Conservation (phyloP, 345 rosid species). For the Balakata baccata region DNA sequence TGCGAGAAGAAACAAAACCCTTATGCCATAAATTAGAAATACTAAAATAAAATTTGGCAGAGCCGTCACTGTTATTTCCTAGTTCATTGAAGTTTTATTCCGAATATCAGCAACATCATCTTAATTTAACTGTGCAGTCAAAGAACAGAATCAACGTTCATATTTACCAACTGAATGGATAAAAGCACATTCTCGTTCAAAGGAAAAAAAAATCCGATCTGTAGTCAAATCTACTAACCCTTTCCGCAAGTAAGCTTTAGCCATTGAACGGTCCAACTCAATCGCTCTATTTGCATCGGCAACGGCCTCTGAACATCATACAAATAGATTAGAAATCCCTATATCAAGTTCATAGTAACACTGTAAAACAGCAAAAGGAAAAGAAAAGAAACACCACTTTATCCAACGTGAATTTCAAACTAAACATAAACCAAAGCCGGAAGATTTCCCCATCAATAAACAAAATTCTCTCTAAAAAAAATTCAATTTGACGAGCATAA, state of each 20-base stretch:
- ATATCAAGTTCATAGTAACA: background rate
- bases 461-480: too few relatives aligned
- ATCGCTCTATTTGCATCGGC: conserved; percentile 78
- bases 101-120: background rate
- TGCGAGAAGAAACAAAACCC: background rate
- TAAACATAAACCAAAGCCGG: background rate
- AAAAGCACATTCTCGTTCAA: background rate
- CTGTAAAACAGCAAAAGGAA: background rate
- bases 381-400: background rate
- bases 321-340: background rate
- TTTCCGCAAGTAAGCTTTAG: conserved; percentile 80
- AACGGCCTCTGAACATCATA: conserved; percentile 59
- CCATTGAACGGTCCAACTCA: conserved; percentile 59
- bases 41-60: background rate
- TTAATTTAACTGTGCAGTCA: background rate
- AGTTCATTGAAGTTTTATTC: background rate
- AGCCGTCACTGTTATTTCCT: background rate
- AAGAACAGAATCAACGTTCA: background rate
- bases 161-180: too few relatives aligned
- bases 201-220: background rate
- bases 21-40: background rate
- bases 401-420: background rate
- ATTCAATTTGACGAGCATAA: too few relatives aligned
- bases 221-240: conserved; percentile 43
- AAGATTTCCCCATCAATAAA: background rate